These are phyloP conservation scores for Platanthera zijinensis DNA, from an alignment of 106 monocot genomes.

Conservation along the genomic window DNA sequence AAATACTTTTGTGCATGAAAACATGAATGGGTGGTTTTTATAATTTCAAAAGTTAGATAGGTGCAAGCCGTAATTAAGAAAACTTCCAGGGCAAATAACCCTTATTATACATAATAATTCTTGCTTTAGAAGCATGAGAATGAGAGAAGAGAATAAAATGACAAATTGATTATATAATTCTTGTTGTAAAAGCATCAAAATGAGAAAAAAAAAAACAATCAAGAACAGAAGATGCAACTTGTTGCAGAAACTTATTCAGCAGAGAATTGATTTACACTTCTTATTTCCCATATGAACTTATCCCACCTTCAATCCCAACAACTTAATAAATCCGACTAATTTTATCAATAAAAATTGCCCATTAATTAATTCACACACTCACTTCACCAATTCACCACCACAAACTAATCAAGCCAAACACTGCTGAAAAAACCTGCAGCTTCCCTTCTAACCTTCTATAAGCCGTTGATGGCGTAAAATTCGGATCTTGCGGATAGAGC, in stretches of 20 bases:
- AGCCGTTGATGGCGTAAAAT: background rate
- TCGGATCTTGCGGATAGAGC: slow-evolving; percentile 7
- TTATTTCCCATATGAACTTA: background rate
- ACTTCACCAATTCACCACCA: background rate
- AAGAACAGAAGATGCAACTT: background rate
- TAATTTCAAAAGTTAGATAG: too few relatives aligned
- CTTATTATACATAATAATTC: too few relatives aligned
- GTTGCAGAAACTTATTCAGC: background rate
- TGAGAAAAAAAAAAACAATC: background rate
- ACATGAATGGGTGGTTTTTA: too few relatives aligned
- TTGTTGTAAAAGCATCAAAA: background rate
- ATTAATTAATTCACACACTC: background rate
- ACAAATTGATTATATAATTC: too few relatives aligned
- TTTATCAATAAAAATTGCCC: background rate
- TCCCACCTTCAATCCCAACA: background rate
- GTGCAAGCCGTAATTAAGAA: too few relatives aligned
- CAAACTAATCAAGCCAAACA: background rate
- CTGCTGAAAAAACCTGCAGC: background rate
- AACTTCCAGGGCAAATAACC: too few relatives aligned
- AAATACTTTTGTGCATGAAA: too few relatives aligned
- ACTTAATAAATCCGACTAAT: background rate
- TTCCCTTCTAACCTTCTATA: background rate
- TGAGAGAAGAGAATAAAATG: too few relatives aligned
- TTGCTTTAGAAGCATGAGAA: too few relatives aligned
- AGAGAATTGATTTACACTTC: background rate